phyloP scores from a whole-genome alignment of 2,329 filamentous ascomycete species.

The Aspergillus terreus region DNA sequence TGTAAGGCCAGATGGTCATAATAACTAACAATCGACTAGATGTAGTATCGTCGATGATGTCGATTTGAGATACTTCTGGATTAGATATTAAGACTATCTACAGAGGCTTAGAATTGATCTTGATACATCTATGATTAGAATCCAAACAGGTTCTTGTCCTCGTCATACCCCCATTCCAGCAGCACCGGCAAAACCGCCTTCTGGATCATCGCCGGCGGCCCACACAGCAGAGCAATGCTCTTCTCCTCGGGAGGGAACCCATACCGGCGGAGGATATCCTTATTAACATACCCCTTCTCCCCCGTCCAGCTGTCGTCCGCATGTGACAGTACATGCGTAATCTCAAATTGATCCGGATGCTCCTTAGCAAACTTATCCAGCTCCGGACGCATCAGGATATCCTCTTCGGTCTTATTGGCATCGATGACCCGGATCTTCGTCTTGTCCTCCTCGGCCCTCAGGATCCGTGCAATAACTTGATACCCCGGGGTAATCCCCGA shows the following conservation, averaged over 20 bases:
- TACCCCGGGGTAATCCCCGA: conserved; percentile 53
- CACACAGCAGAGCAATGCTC: conserved; percentile 47
- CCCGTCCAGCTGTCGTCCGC: conserved; percentile 10
- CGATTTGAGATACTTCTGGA: too few species aligned
- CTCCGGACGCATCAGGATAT: conserved; percentile 11
- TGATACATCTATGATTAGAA: conserved; percentile 3
- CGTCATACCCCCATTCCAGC: conserved; percentile 43
- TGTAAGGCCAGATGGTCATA: too few species aligned
- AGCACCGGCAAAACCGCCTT: conserved; percentile 50
- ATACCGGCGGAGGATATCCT: conserved; percentile 7
- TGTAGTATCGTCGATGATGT: too few species aligned
- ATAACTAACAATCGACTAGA: too few species aligned
- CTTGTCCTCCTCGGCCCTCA: conserved; percentile 36
- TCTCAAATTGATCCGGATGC: conserved; percentile 7
- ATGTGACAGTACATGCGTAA: conserved; percentile 12
- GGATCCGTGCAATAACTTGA: conserved; percentile 45
- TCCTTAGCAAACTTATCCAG: conserved; percentile 6
- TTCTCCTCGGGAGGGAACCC: conserved; percentile 33
- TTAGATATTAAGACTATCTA: too few species aligned
- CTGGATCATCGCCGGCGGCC: conserved; percentile 50
- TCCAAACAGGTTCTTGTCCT: conserved; percentile 47
- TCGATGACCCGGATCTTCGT: conserved; percentile 31
- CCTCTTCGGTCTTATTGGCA: conserved; percentile 9
- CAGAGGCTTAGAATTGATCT: too few species aligned
- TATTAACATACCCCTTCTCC: conserved; percentile 8